phyloP scores from a whole-genome alignment of 163 green algal genomes.

The Trebouxiophyceae sp. region DNA sequence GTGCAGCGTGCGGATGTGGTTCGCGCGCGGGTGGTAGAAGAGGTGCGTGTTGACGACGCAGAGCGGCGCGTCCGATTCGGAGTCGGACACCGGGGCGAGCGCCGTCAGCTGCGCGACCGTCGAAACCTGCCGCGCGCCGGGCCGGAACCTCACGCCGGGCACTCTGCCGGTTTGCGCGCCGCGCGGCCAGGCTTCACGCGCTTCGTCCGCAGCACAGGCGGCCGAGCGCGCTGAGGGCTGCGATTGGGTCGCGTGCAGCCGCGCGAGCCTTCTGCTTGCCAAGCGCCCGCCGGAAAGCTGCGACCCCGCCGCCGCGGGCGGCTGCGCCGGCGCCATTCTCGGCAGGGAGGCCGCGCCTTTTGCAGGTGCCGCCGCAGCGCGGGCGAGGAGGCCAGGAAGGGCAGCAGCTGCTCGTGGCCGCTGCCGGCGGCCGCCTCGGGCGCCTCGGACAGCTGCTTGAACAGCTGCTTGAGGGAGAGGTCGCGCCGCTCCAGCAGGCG shows the following conservation, averaged over 20 bases:
- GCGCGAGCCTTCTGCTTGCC: no score
- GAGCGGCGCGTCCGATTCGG: slow-evolving; percentile 26
- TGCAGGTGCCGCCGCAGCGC: slow-evolving; percentile 60
- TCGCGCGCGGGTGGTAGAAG: slow-evolving; percentile 81
- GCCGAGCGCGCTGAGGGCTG: no score
- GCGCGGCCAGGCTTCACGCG: no score
- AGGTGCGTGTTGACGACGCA: slow-evolving; percentile 86
- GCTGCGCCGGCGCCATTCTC: background rate
- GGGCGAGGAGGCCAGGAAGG: slow-evolving; percentile 48
- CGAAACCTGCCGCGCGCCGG: slow-evolving; percentile 29
- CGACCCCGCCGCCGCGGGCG: no score
- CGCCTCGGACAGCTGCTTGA: background rate
- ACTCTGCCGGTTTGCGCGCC: no score
- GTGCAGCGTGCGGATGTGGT: slow-evolving; percentile 86
- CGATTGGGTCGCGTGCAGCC: no score
- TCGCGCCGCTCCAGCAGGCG: slow-evolving; percentile 23
- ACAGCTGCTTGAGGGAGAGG: slow-evolving; percentile 39
- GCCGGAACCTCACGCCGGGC: background rate
- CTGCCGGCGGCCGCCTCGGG: background rate
- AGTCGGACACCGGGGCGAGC: slow-evolving; percentile 7
- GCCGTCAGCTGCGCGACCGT: slow-evolving; percentile 69
- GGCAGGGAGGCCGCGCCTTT: slow-evolving; percentile 16
- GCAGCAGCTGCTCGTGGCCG: slow-evolving; percentile 29
- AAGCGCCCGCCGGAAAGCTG: no score
- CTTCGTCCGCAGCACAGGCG: background rate